Evolutionary conservation across 2,329 filamentous ascomycete genomes (phyloP), one percentile per base, ranked within the genome.

Genomic region (Mollisiaceae sp.): DNA sequence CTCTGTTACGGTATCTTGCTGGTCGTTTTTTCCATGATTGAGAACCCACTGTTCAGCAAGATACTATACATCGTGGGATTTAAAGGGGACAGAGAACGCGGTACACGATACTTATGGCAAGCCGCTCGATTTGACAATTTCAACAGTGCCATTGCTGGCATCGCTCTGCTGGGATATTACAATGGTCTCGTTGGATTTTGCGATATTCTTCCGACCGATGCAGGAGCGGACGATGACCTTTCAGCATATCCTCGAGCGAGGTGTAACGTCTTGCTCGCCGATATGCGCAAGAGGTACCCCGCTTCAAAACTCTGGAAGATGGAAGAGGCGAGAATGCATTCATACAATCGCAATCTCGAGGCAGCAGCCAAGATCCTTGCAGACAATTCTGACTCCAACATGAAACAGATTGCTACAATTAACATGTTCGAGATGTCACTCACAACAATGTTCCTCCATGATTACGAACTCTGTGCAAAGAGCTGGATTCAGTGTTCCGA

Each of bases 41-140:
- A 76, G 20, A 96, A 95, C 0, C 95, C 95, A 0, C 88, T 94
- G 0, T 97, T 98, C 77, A 90, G 87, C n/a, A 91, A 88, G 63
- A 85, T 99, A 0, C 83, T 98, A 4, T 92, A 90, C 65, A 90
- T 98, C 50, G 91, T 97, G 36, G 95, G 95, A 0, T 98, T 98
- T 79, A 89, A 87, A 67, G 95, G 95, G 38, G 94, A 98, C 76
- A 89, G 94, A 52, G 88, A 92, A 67, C 85, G 90, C 45, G 95
- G 94, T 11, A 83, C 97, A 38, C 83, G 85, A 45, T 91, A 97
- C 86, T 86, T 99, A 4, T 99, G 95, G 95, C 89, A 92, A 75
- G 92, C 93, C 14, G 93, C 92, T 24, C 88, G 89, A 59, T 95
- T 94, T 76, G 80, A 89, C 67, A 97, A 97, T 76, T 86, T 98